phyloP scores from a whole-genome alignment of 2,329 filamentous ascomycete genomes.

The Trichoderma breve region DNA sequence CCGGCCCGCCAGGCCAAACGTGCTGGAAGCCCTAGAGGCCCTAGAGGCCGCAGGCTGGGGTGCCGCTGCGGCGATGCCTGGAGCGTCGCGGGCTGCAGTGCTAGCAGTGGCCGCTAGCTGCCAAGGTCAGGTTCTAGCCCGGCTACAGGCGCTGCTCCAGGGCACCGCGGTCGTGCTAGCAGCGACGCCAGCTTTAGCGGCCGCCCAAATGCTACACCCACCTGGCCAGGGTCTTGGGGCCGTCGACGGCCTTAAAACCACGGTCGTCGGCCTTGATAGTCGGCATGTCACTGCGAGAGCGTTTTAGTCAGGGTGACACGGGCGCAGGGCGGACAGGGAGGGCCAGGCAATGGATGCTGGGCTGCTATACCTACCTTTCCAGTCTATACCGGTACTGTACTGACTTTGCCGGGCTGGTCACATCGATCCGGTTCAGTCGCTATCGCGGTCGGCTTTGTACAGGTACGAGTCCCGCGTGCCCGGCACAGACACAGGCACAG shows the following conservation, averaged over 20 bases:
- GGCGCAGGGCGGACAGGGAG: conserved; percentile 5
- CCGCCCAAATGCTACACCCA: conserved; percentile 8
- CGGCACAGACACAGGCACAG: not conserved
- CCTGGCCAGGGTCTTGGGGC: conserved; percentile 3
- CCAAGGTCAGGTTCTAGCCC: not conserved
- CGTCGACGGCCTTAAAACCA: conserved; percentile 1
- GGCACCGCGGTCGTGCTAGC: not conserved
- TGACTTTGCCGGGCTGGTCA: not conserved
- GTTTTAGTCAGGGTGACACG: conserved; percentile 3
- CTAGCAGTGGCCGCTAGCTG: not conserved
- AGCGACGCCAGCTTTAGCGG: conserved; percentile 10
- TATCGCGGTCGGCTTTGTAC: not conserved
- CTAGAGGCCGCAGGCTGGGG: conserved; percentile 2
- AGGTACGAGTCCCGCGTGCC: not conserved
- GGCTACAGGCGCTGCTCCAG: not conserved
- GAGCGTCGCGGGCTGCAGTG: conserved; percentile 4
- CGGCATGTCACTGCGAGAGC: conserved; percentile 16
- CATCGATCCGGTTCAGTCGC: not conserved
- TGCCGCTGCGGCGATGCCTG: not conserved
- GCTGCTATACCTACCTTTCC: not conserved
- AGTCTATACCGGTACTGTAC: not conserved
- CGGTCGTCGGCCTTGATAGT: conserved; percentile 10
- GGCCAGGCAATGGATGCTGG: not conserved
- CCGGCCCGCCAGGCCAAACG: conserved; percentile 15
- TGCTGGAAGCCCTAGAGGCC: conserved; percentile 7